Conservation (phyloP, 352 stramenopile genomes). For the Elongisporangium prolatum region DNA sequence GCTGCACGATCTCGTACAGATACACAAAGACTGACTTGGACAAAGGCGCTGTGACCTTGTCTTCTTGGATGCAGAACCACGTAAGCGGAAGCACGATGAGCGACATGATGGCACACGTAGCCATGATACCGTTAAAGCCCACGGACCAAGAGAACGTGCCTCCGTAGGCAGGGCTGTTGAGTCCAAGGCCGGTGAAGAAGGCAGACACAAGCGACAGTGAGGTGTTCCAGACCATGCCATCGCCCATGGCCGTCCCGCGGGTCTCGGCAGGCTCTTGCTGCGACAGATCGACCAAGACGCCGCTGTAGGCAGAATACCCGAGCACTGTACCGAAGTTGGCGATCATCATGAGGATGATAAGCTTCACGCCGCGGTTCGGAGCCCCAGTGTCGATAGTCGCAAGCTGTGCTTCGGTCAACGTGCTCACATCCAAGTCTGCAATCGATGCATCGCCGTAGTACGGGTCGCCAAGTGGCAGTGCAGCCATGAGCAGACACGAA, state of each 20-base stretch:
- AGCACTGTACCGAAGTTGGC: constrained; percentile 76
- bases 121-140: constrained; percentile 57
- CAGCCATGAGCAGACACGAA: constrained; percentile 38
- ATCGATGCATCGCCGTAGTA: constrained; percentile 43
- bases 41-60: constrained; percentile 15
- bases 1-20: constrained; percentile 40
- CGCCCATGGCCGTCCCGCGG: constrained; percentile 34
- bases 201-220: constrained; percentile 29
- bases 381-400: constrained; percentile 38
- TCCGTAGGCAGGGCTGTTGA: constrained; percentile 50
- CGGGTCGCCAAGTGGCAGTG: constrained; percentile 35
- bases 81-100: constrained; percentile 31
- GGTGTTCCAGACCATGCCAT: constrained; percentile 30
- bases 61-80: constrained; percentile 48
- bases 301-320: constrained; percentile 65
- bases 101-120: constrained; percentile 25
- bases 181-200: constrained; percentile 40
- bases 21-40: constrained; percentile 30
- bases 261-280: constrained; percentile 37
- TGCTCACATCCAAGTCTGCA: constrained; percentile 16
- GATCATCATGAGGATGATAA: constrained; percentile 65
- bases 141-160: constrained; percentile 50
- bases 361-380: constrained; percentile 36
- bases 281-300: constrained; percentile 51
- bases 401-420: constrained; percentile 26